These are phyloP conservation scores for Bromus sterilis DNA, from an alignment of 176 grass and related monocot genomes.

Conservation along the genomic window DNA sequence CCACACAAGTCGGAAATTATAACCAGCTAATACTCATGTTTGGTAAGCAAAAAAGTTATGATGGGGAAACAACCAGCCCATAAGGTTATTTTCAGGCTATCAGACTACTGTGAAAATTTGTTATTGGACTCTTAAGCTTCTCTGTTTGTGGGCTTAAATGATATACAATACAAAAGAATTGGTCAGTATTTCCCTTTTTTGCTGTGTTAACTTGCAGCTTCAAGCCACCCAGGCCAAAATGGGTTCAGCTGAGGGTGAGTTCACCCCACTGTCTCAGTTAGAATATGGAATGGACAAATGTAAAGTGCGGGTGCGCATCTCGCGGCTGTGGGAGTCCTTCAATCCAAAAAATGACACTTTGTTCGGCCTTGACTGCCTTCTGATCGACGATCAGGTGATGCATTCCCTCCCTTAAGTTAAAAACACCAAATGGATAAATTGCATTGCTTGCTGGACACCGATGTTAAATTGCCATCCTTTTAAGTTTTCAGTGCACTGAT, in stretches of 20 bases:
- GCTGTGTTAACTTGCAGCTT: not conserved
- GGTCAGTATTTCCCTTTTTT: not conserved
- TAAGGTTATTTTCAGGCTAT: not conserved
- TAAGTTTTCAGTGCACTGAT: not conserved
- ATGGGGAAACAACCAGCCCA: not conserved
- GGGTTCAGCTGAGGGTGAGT: not conserved
- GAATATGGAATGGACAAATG: not conserved
- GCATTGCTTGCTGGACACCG: not conserved
- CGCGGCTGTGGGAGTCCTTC: not conserved
- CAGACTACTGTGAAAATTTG: not conserved
- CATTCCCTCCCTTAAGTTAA: not conserved
- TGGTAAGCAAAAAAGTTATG: not conserved
- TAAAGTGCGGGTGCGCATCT: not conserved
- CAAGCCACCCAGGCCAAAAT: not conserved
- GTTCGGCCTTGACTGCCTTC: not conserved
- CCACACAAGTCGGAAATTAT: not conserved
- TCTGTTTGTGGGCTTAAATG: not conserved
- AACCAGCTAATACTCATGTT: not conserved
- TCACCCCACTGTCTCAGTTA: conserved; percentile 9
- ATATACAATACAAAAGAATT: not conserved
- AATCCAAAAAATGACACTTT: not conserved
- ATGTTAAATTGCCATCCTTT: not conserved
- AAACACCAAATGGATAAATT: not conserved
- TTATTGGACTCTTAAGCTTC: not conserved
- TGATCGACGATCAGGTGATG: not conserved